A percentile compares a stretch with the other conserved stretches of the same genome.
phyloP scores from a whole-genome alignment of 805 yeast species.

The Pichia thaimueangensis region DNA sequence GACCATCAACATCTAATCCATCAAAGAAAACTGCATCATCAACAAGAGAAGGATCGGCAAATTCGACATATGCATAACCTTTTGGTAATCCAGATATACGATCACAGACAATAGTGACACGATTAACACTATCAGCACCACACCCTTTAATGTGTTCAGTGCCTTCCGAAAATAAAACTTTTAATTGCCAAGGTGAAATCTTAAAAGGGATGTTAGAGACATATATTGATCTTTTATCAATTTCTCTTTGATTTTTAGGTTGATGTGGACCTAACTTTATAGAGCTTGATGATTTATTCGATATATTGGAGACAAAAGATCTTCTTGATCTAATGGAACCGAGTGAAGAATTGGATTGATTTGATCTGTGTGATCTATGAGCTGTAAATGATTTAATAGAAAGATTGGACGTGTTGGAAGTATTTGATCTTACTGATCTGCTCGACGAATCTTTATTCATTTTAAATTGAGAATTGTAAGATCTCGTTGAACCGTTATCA shows the following conservation, averaged over 20 bases:
- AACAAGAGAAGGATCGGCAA: constrained; percentile 56
- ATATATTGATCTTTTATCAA: constrained; percentile 71
- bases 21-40: constrained; percentile 58
- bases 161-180: constrained; percentile 58
- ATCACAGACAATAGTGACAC: constrained; percentile 72
- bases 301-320: too few species aligned
- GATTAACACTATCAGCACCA: constrained; percentile 42
- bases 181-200: constrained; percentile 69
- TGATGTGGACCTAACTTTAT: constrained; percentile 27
- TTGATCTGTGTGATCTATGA: too few species aligned
- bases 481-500: too few species aligned
- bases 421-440: too few species aligned
- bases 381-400: too few species aligned
- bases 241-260: constrained; percentile 38
- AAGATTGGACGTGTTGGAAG: too few species aligned
- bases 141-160: constrained; percentile 33
- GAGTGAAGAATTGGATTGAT: too few species aligned
- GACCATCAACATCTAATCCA: constrained; percentile 58
- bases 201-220: constrained; percentile 83
- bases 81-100: constrained; percentile 71
- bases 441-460: too few species aligned
- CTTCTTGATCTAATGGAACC: too few species aligned
- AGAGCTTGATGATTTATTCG: too few species aligned
- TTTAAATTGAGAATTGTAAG: too few species aligned
- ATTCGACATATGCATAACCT: constrained; percentile 84